Base-by-base conservation (phyloP, 345 rosid genomes). In the Hirschfeldia incana region DNA sequence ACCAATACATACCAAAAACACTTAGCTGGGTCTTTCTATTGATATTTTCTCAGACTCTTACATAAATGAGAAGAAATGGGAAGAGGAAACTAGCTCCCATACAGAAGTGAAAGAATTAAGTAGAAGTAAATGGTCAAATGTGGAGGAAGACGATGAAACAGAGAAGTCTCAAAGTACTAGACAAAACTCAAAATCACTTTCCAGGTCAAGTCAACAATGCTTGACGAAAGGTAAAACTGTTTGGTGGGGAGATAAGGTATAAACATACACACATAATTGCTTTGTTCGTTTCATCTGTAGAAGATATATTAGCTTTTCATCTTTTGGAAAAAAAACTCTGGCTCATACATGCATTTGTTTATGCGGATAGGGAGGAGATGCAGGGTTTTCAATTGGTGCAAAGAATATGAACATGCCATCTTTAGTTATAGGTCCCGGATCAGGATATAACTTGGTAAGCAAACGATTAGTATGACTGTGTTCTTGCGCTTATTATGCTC, bases 181-280 rank as follows among this genome's bases (percentile, higher is more conserved):
- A 83, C 72, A 86, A 57, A 83, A 84, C 72, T 64, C 74, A 29
- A 89, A 85, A 81, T 82, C 89, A 27, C 78, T 75, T 46, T 85
- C 94, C 46, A 84, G 87, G 51, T 85, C 88, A 85, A 83, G 80
- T 67, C 88, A 79, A 76, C 83, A 83, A 37, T 76, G 84, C 79
- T 72, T 80, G 26, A 82, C 83, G 79, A 82, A 82, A 77, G 83
- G 88, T 67, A 92, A 94, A 86, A 85, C 93, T 70, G 91, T 94
- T 67, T 88, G 77, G 66, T 92, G 97, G 98, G 88, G 97, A 51
- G 98, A 94, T 76, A 88, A 91, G 97, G 98, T 91, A 84, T 73
- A 33, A 57, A 57, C 11, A 28, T 29, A 27, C 34, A 30, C 37
- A 27, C 34, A 30, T 26, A 33, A 67, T 37, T 21, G 39, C 29